These are phyloP conservation scores for Dendrobium catenatum DNA, from an alignment of 106 monocot genomes.

Conservation along the genomic window DNA sequence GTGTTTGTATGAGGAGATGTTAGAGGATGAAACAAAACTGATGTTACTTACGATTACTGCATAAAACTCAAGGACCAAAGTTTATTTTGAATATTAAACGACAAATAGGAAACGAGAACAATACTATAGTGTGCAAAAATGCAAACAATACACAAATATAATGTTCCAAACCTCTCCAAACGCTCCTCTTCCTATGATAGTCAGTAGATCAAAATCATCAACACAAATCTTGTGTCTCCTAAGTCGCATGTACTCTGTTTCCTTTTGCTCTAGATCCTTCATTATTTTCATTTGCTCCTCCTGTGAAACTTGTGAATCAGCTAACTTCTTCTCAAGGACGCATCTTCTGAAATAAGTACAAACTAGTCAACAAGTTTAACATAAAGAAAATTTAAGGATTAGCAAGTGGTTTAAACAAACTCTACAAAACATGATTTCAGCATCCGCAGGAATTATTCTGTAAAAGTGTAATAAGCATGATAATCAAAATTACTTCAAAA, in stretches of 20 bases:
- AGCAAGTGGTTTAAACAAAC: neutral
- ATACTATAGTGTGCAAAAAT: neutral
- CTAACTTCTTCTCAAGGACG: constrained; percentile 75
- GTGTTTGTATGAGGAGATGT: neutral
- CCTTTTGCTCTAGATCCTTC: constrained; percentile 95
- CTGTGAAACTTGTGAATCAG: constrained; percentile 69
- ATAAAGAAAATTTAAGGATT: neutral
- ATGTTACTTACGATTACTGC: neutral
- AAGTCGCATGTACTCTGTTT: constrained; percentile 95
- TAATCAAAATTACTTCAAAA: neutral
- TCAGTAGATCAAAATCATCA: constrained; percentile 93
- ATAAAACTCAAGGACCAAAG: neutral
- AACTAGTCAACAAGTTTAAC: constrained; percentile 4
- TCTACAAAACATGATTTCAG: neutral
- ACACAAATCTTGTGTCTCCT: constrained; percentile 97
- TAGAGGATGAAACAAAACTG: neutral
- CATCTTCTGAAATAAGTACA: constrained; percentile 54
- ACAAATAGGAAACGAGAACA: constrained; percentile 1
- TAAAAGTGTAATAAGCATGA: neutral
- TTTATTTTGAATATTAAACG: constrained; percentile 2
- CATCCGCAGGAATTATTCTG: neutral
- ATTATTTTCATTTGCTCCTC: constrained; percentile 86
- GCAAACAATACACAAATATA: neutral
- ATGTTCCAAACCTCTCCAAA: constrained; percentile 76
- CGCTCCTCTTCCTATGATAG: constrained; percentile 95